Percentiles rank a stretch among this genome's conserved stretches.
phyloP scores from a whole-genome alignment of 352 stramenopile genomes.

The Phytophthora meadii region DNA sequence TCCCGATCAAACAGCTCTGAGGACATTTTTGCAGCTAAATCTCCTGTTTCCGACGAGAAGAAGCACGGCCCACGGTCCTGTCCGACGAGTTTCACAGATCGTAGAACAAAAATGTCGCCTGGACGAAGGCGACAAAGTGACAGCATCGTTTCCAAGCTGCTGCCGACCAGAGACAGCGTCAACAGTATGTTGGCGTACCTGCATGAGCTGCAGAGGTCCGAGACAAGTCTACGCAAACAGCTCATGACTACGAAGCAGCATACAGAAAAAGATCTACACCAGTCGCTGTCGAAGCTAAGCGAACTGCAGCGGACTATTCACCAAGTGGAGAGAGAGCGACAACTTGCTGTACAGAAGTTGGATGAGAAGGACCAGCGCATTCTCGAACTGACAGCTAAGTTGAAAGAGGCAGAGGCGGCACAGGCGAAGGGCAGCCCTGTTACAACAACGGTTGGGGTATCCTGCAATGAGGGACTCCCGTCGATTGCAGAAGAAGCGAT shows the following conservation, averaged over 20 bases:
- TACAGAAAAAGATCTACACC: conserved; percentile 50
- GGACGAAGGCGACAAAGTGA: conserved; percentile 23
- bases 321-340: conserved; percentile 25
- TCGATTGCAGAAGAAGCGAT: conserved; percentile 10
- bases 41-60: conserved; percentile 37
- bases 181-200: conserved; percentile 76
- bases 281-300: conserved; percentile 32
- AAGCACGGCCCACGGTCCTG: conserved; percentile 43
- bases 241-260: conserved; percentile 53
- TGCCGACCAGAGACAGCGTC: conserved; percentile 59
- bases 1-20: conserved; percentile 38
- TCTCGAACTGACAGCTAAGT: conserved; percentile 32
- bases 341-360: conserved; percentile 27
- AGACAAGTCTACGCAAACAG: conserved; percentile 63
- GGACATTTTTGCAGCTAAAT: conserved; percentile 23
- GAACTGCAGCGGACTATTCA: conserved; percentile 29
- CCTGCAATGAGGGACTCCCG: conserved; percentile 1
- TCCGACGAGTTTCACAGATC: conserved; percentile 36
- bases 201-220: conserved; percentile 67
- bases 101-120: conserved; percentile 14
- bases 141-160: conserved; percentile 54
- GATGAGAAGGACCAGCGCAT: conserved; percentile 48
- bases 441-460: neutral
- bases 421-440: conserved; percentile 6
- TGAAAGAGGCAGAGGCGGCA: conserved; percentile 31